Conservation (phyloP, 345 rosid genomes). For the Kandelia obovata region DNA sequence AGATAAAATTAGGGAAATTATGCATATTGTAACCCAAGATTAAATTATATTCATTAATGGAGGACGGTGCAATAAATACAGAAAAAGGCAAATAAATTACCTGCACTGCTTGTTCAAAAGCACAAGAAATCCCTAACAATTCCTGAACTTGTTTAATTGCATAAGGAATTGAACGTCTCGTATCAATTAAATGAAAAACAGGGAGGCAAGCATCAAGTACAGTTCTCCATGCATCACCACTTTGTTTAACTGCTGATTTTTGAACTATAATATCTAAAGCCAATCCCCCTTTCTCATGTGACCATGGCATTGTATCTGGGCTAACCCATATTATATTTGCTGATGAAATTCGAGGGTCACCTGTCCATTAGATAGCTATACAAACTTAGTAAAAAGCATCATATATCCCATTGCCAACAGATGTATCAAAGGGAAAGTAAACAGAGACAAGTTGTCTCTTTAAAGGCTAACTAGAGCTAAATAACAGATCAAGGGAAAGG, state of each 20-base stretch:
- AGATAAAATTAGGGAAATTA: background rate
- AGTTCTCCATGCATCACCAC: slow-evolving; percentile 97
- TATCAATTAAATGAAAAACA: slow-evolving; percentile 70
- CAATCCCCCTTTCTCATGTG: slow-evolving; percentile 60
- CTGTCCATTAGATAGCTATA: slow-evolving; percentile 35
- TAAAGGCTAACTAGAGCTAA: no score
- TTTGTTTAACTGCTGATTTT: slow-evolving; percentile 64
- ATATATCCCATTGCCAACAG: background rate
- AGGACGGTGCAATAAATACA: background rate
- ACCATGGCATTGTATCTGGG: slow-evolving; percentile 66
- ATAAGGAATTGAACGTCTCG: slow-evolving; percentile 77
- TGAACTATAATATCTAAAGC: slow-evolving; percentile 72
- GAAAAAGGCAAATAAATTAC: slow-evolving; percentile 29
- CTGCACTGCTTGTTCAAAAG: slow-evolving; percentile 92
- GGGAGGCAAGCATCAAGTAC: slow-evolving; percentile 86
- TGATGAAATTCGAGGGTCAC: slow-evolving; percentile 72
- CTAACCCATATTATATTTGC: slow-evolving; percentile 74
- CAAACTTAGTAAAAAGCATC: slow-evolving; percentile 10
- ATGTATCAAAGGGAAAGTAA: no score
- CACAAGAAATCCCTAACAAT: slow-evolving; percentile 81
- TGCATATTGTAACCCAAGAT: background rate
- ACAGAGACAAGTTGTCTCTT: no score
- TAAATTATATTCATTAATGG: background rate
- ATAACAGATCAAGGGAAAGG: no score
- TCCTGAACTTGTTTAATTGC: slow-evolving; percentile 87